phyloP scores from a whole-genome alignment of 208 protist species.

The Trypanosoma mega region DNA sequence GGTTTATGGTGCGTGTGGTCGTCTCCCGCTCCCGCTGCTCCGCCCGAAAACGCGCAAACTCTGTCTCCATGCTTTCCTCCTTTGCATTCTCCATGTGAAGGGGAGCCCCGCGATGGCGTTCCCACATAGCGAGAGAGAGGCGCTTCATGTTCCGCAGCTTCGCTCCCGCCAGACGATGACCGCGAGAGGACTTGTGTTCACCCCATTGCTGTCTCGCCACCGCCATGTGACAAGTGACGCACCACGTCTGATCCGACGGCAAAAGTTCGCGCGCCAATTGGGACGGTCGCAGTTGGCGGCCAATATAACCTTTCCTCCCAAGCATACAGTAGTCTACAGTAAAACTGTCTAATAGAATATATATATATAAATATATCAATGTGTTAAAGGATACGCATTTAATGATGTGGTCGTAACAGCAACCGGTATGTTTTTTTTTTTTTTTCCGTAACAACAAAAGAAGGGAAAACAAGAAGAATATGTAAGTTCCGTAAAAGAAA shows the following conservation, averaged over 20 bases:
- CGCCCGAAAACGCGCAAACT: slow-evolving; percentile 59
- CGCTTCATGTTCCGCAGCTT: slow-evolving; percentile 76
- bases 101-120: slow-evolving; percentile 65
- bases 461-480: neutral
- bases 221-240: slow-evolving; percentile 64
- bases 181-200: slow-evolving; percentile 37
- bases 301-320: slow-evolving; percentile 69
- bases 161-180: slow-evolving; percentile 47
- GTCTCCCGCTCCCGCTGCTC: slow-evolving; percentile 66
- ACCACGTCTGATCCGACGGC: slow-evolving; percentile 73
- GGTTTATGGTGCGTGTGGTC: too few relatives aligned
- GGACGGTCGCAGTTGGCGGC: slow-evolving; percentile 66
- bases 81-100: slow-evolving; percentile 57
- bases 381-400: too few relatives aligned
- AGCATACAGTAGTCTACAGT: too few relatives aligned
- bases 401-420: too few relatives aligned
- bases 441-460: neutral
- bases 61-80: slow-evolving; percentile 43
- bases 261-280: slow-evolving; percentile 74
- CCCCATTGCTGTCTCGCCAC: slow-evolving; percentile 45
- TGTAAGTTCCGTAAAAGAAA: too few relatives aligned
- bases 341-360: too few relatives aligned
- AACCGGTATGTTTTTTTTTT: neutral
- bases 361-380: too few relatives aligned
- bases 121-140: slow-evolving; percentile 78